phyloP scores from a whole-genome alignment of 2,329 filamentous ascomycete genomes.

The Claviceps quebecensis region DNA sequence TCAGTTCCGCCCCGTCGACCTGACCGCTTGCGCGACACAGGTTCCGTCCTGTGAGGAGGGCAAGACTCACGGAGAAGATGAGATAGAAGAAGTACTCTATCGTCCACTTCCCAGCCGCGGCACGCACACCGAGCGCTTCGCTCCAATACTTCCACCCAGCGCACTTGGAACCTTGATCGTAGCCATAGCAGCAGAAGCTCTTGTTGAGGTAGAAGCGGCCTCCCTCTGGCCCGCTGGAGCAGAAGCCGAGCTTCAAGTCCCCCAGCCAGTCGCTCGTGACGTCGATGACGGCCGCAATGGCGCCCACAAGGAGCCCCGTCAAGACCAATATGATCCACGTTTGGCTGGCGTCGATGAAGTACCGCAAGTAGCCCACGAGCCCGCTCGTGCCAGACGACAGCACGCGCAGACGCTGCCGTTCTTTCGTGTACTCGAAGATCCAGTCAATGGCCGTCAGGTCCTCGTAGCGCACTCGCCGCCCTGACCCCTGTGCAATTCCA shows the following conservation, averaged over 20 bases:
- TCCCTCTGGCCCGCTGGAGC: conserved; percentile 58
- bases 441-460: conserved; percentile 96
- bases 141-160: conserved; percentile 81
- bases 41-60: too few species aligned
- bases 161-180: conserved; percentile 71
- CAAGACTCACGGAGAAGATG: conserved; percentile 55
- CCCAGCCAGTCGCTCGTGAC: conserved; percentile 86
- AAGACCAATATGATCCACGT: conserved; percentile 82
- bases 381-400: conserved; percentile 57
- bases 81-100: conserved; percentile 82
- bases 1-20: neutral
- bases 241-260: conserved; percentile 83
- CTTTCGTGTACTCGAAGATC: conserved; percentile 98
- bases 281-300: conserved; percentile 78
- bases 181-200: conserved; percentile 85
- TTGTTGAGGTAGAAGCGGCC: conserved; percentile 85
- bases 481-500: conserved; percentile 84
- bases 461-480: conserved; percentile 84
- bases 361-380: conserved; percentile 56
- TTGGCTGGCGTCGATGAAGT: conserved; percentile 72
- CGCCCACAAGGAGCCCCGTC: conserved; percentile 71
- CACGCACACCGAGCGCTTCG: conserved; percentile 52
- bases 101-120: conserved; percentile 58
- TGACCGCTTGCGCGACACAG: too few species aligned
- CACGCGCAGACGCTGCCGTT: conserved; percentile 73